A percentile compares a stretch with the other conserved stretches of the same genome.
Conservation (phyloP, 2,329 filamentous ascomycete genomes). For the Fusarium irregulare region DNA sequence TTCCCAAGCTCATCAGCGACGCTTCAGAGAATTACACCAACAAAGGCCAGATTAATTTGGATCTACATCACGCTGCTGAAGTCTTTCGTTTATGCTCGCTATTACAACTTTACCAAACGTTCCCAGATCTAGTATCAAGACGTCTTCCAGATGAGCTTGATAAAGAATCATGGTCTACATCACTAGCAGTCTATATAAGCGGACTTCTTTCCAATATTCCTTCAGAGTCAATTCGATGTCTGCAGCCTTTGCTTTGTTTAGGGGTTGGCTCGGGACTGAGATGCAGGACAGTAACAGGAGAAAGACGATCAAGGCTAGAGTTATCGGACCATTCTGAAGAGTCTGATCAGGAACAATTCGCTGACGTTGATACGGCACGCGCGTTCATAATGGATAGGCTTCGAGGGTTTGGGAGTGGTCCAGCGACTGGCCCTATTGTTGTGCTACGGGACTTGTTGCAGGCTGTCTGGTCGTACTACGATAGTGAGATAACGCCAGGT, state of each 20-base stretch:
- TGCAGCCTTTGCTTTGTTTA: slow-evolving; percentile 22
- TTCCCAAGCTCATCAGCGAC: slow-evolving; percentile 17
- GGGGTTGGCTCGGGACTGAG: slow-evolving; percentile 22
- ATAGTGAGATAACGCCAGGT: slow-evolving; percentile 24
- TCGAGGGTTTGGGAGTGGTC: not conserved
- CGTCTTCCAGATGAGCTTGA: slow-evolving; percentile 42
- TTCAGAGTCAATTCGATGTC: slow-evolving; percentile 22
- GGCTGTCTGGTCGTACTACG: slow-evolving; percentile 31
- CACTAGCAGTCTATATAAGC: slow-evolving; percentile 26
- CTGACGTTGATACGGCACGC: slow-evolving; percentile 14
- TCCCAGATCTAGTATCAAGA: slow-evolving; percentile 49
- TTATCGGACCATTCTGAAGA: not conserved
- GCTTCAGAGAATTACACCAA: not conserved
- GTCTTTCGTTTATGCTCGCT: slow-evolving; percentile 53
- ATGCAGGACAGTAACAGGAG: slow-evolving; percentile 14
- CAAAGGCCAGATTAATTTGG: slow-evolving; percentile 16
- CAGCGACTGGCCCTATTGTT: slow-evolving; percentile 22
- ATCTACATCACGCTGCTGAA: slow-evolving; percentile 52
- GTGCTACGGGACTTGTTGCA: slow-evolving; percentile 27
- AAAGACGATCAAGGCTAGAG: slow-evolving; percentile 4
- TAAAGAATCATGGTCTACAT: slow-evolving; percentile 26
- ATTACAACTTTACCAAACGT: slow-evolving; percentile 55
- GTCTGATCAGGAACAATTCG: not conserved
- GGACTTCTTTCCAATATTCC: slow-evolving; percentile 15
- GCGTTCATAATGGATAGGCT: slow-evolving; percentile 28